phyloP scores from a whole-genome alignment of 257 asterid species.

The Lycium ferocissimum region DNA sequence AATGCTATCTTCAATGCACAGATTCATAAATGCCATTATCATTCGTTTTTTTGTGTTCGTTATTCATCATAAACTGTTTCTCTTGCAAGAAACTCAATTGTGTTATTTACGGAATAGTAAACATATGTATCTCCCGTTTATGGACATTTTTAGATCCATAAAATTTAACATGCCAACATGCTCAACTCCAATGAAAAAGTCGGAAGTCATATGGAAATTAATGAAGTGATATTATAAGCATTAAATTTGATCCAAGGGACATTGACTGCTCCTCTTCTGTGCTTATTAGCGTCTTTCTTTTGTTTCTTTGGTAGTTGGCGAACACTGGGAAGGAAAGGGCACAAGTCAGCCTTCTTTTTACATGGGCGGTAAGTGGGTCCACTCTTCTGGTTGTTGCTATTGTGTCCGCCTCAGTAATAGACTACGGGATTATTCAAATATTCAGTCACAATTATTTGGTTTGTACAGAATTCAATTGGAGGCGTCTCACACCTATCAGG shows the following conservation, averaged over 20 bases:
- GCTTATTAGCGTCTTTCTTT: conserved; percentile 13
- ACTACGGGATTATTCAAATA: conserved; percentile 5
- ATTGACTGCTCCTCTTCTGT: conserved; percentile 33
- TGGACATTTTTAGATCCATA: background rate
- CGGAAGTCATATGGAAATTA: background rate
- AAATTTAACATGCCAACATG: background rate
- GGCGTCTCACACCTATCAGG: conserved; percentile 92
- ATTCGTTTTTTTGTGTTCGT: background rate
- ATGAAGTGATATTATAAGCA: conserved; percentile 18
- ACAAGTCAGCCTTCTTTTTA: conserved; percentile 92
- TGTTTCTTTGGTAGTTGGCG: conserved; percentile 69
- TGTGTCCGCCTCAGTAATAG: conserved; percentile 21
- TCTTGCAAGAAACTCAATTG: background rate
- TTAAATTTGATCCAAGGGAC: background rate
- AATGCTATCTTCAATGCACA: background rate
- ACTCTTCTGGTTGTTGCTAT: conserved; percentile 26
- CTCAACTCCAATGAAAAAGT: background rate
- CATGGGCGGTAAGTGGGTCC: conserved; percentile 90
- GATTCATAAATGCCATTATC: background rate
- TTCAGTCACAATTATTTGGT: conserved; percentile 36
- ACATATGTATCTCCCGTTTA: background rate
- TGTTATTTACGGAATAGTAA: conserved; percentile 9
- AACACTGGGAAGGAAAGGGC: conserved; percentile 99
- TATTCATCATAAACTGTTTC: background rate
- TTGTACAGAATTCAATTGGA: conserved; percentile 90